Evolutionary conservation across 2,329 filamentous ascomycete genomes (phyloP).

Genomic region (Aspergillus ibericus): DNA sequence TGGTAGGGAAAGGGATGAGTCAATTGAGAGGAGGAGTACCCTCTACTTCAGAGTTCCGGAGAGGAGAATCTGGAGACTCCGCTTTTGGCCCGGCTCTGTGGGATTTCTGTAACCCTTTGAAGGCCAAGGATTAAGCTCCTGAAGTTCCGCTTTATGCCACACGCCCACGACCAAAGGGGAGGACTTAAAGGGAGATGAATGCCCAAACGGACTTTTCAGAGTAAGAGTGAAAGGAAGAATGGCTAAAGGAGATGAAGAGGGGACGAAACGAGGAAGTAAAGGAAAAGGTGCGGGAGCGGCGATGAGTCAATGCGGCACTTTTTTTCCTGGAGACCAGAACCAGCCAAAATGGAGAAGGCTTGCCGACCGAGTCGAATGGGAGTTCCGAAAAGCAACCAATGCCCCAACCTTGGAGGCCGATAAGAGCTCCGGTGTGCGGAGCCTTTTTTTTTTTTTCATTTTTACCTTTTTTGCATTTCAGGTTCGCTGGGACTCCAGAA

Average conservation of each 20-base stretch:
- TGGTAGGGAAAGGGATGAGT: constrained; percentile 11
- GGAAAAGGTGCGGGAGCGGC: constrained; percentile 13
- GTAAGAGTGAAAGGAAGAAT: constrained; percentile 7
- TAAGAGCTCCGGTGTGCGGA: constrained; percentile 35
- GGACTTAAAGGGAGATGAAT: constrained; percentile 16
- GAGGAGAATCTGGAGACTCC: constrained; percentile 9
- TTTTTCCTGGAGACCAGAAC: constrained; percentile 1
- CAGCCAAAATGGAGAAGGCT: constrained; percentile 7
- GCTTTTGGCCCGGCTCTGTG: constrained; percentile 6
- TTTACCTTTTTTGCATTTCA: constrained; percentile 6
- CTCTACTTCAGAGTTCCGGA: constrained; percentile 6
- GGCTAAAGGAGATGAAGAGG: constrained; percentile 11
- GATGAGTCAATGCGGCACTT: constrained; percentile 31
- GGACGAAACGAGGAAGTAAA: constrained; percentile 10
- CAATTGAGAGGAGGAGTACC: constrained; percentile 18
- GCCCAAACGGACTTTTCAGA: constrained; percentile 16
- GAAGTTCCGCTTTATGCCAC: constrained; percentile 25
- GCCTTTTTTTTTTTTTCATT: constrained; percentile 3
- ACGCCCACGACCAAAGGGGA: constrained; percentile 18
- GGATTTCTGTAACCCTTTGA: constrained; percentile 7
- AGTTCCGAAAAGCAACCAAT: constrained; percentile 12
- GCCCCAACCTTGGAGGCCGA: constrained; percentile 20
- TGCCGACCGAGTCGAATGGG: not conserved
- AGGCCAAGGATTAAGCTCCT: constrained; percentile 16
- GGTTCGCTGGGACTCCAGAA: not conserved